Conservation (phyloP, 306 rosid genomes). For the Inga leiocalycina region DNA sequence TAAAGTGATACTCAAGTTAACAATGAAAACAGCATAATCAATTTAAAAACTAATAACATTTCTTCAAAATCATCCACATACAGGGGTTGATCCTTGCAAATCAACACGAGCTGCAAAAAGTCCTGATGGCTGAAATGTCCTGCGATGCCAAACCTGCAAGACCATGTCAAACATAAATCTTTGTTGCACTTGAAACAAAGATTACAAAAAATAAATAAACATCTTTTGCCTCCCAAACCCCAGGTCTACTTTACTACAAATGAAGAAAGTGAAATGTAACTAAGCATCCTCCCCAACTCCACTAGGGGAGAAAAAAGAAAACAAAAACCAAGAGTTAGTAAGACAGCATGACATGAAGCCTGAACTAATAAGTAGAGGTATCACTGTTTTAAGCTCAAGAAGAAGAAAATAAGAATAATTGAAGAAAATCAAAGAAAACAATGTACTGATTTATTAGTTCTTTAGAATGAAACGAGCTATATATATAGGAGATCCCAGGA, state of each 20-base stretch:
- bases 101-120: constrained; percentile 98
- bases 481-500: background rate
- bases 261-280: constrained; percentile 3
- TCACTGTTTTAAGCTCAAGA: constrained; percentile 2
- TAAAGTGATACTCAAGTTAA: constrained; percentile 31
- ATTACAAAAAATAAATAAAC: background rate
- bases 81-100: constrained; percentile 85
- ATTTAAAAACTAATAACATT: background rate
- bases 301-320: background rate
- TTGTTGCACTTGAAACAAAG: background rate
- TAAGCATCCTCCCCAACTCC: background rate
- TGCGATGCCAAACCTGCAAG: constrained; percentile 89
- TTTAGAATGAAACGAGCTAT: background rate
- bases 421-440: background rate
- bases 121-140: constrained; percentile 97
- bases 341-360: constrained; percentile 6
- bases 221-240: background rate
- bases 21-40: background rate
- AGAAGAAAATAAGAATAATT: background rate
- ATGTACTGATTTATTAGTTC: background rate
- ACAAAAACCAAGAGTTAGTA: background rate
- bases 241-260: background rate
- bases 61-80: constrained; percentile 47
- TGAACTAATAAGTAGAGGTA: background rate
- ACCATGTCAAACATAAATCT: constrained; percentile 24